Evolutionary conservation across 2,329 filamentous ascomycete genomes (phyloP), one percentile per base, ranked within the genome.

Genomic region (Sporothrix curviconia): DNA sequence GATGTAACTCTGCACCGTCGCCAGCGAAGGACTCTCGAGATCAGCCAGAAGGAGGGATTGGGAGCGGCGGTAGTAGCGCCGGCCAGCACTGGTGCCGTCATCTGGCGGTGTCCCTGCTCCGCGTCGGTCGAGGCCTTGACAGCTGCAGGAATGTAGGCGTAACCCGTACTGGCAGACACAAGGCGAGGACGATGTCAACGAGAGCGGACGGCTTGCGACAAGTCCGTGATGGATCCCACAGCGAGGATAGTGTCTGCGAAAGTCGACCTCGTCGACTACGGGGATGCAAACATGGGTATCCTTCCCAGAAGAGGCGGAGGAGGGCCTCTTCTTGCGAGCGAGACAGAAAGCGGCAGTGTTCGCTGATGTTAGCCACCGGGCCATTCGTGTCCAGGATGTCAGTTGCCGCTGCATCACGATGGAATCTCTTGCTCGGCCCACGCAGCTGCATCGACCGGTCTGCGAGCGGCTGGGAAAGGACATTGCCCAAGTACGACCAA

Each of bases 151-250:
- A 65, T 64, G 37, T 67, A 65, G 1, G 66, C 55, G 12, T 67
- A 66, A n/a, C 22, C 73, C 73, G 37, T 75, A 74, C 64, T 81
- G 78, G n/a, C 69, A 81, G 75, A 60, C 75, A 77, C 14, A 81
- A 58, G 0, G 78, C 78, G 7, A 81, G 64, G 36, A 80, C 66
- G 19, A 80, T 79, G 58, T 81, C 79, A 1, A 78, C 74, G 0
- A 81, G 68, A 3, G 78, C 70, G 2, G 77, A 81, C 2, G 72
- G 67, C 55, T 71, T 72, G 5, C 78, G 71, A 8, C 56, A 58
- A 8, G 59, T 56, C 11, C 63, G 60, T 3, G 62, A 52, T 1
- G 61, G 59, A 58, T 57, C 64, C 71, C 74, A 76, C 7, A 78
- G 65, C 1, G 73, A 75, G 5, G 56, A 56, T 76, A 73, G 57